Conservation (phyloP, 108 stramenopile species). For the Pseudonitzschia multiseries region DNA sequence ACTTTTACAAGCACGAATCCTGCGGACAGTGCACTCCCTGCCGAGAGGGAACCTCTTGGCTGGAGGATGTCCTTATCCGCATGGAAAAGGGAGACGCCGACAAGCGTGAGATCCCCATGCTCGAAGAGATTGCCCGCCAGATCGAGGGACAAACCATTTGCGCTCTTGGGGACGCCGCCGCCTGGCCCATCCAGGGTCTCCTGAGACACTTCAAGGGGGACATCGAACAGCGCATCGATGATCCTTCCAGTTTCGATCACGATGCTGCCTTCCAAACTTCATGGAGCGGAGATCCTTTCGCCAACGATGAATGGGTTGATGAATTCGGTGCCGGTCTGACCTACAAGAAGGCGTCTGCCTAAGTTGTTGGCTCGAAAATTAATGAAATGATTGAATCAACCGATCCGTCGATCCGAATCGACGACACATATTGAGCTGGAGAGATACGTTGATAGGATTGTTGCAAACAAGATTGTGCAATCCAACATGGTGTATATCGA, state of each 20-base stretch:
- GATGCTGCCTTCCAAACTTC: conserved; percentile 96
- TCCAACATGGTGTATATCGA: too few species aligned
- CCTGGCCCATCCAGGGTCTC: conserved; percentile 99
- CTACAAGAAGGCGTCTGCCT: conserved; percentile 42
- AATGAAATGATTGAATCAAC: too few species aligned
- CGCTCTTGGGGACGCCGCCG: conserved; percentile 99
- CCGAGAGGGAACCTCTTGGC: conserved; percentile 95
- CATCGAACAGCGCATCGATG: conserved; percentile 96
- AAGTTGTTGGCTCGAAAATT: background rate
- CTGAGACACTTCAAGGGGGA: conserved; percentile 96
- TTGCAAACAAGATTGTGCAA: too few species aligned
- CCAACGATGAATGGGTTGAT: conserved; percentile 88
- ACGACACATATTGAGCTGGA: too few species aligned
- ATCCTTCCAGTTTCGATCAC: conserved; percentile 83
- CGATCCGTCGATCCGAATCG: too few species aligned
- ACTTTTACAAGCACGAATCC: conserved; percentile 99
- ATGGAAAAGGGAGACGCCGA: conserved; percentile 99
- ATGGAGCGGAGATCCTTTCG: conserved; percentile 93
- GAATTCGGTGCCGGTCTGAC: conserved; percentile 85
- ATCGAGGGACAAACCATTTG: conserved; percentile 99
- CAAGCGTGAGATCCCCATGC: conserved; percentile 99
- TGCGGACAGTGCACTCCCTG: conserved; percentile 99
- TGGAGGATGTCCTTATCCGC: conserved; percentile 90
- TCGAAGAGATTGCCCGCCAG: conserved; percentile 98
- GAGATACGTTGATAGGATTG: too few species aligned